phyloP scores from a whole-genome alignment of 768 basidiomycete genomes.

The Mycena latifolia region DNA sequence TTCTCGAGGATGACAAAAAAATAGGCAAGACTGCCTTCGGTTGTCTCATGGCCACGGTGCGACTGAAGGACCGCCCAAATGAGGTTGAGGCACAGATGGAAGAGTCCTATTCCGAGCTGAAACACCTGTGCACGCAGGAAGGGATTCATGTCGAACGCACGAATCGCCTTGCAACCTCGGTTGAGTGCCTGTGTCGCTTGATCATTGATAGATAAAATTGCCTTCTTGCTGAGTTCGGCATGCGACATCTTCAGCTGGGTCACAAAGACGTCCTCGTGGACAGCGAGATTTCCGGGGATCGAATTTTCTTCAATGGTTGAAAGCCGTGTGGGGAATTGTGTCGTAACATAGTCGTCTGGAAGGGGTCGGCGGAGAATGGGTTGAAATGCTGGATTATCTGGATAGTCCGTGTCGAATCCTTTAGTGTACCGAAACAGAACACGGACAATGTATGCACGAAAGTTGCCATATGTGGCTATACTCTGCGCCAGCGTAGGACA shows the following conservation, averaged over 20 bases:
- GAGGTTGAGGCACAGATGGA: conserved; percentile 42
- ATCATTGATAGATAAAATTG: conserved; percentile 32
- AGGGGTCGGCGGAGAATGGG: too few relatives aligned
- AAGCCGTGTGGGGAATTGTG: conserved; percentile 10
- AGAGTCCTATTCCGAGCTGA: conserved; percentile 43
- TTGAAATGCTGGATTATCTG: too few relatives aligned
- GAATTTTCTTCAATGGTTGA: conserved; percentile 32
- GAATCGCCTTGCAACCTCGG: conserved; percentile 12
- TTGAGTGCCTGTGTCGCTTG: conserved; percentile 33
- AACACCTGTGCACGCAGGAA: conserved; percentile 41
- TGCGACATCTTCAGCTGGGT: conserved; percentile 27
- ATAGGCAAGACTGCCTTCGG: conserved; percentile 42
- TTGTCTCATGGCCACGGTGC: conserved; percentile 43
- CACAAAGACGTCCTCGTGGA: conserved; percentile 31
- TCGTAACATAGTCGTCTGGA: neutral
- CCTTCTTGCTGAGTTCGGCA: conserved; percentile 14
- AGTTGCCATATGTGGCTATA: too few relatives aligned
- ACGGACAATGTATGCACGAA: too few relatives aligned
- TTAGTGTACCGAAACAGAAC: too few relatives aligned
- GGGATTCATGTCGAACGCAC: conserved; percentile 25
- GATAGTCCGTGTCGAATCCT: too few relatives aligned
- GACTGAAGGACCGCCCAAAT: conserved; percentile 46
- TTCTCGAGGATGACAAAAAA: conserved; percentile 49
- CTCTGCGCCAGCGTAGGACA: too few relatives aligned
- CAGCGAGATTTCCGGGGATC: conserved; percentile 23